A percentile compares a stretch with the other conserved stretches of the same genome.
phyloP scores from a whole-genome alignment of 331 rosid species.

The Pyrus hybrid region DNA sequence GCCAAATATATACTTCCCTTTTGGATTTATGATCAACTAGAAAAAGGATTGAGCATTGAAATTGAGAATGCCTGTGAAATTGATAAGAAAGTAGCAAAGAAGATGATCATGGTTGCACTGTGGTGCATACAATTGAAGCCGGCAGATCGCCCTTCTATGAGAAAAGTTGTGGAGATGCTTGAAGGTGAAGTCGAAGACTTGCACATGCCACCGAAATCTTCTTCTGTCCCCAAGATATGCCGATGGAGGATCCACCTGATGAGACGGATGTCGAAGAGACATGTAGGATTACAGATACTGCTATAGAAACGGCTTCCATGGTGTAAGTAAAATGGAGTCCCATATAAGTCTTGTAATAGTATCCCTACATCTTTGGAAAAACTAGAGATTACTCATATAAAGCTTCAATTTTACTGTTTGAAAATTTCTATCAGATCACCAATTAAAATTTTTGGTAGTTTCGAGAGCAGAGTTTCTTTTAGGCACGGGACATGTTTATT shows the following conservation, averaged over 20 bases:
- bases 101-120: slow-evolving; percentile 10
- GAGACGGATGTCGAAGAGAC: neutral
- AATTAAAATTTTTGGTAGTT: too few species aligned
- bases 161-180: slow-evolving; percentile 4
- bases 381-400: too few species aligned
- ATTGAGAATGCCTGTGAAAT: neutral
- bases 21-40: neutral
- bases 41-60: neutral
- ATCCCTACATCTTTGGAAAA: too few species aligned
- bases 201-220: slow-evolving; percentile 1
- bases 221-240: neutral
- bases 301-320: too few species aligned
- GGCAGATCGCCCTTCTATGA: neutral
- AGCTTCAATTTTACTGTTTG: too few species aligned
- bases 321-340: too few species aligned
- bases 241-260: neutral
- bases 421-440: too few species aligned
- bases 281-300: neutral
- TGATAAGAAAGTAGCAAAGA: neutral
- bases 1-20: neutral
- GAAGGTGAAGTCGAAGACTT: slow-evolving; percentile 2
- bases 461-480: too few species aligned
- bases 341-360: too few species aligned
- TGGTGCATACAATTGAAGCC: slow-evolving; percentile 2
- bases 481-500: too few species aligned